Percentiles rank a stretch among this genome's conserved stretches.
Conservation (phyloP, 148 eudicot species). For the Fallopia convolvulus region DNA sequence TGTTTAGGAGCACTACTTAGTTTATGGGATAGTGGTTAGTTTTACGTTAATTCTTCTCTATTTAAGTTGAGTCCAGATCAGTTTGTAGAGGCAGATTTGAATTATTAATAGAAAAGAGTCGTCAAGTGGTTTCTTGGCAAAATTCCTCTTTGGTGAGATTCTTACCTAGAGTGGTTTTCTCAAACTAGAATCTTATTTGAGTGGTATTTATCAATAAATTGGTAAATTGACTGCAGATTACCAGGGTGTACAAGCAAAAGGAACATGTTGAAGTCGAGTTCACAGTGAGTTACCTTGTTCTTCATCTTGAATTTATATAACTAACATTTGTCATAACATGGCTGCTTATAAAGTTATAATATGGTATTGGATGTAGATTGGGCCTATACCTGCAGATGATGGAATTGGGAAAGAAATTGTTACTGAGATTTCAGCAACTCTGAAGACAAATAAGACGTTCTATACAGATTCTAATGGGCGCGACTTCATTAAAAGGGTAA, state of each 20-base stretch:
- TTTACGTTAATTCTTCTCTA: too few relatives aligned
- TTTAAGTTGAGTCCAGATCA: too few relatives aligned
- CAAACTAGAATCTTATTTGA: too few relatives aligned
- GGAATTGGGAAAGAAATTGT: slow-evolving; percentile 62
- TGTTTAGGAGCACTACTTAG: too few relatives aligned
- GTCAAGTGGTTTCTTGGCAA: too few relatives aligned
- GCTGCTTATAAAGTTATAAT: slow-evolving; percentile 11
- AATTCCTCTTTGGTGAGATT: too few relatives aligned
- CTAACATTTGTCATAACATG: neutral
- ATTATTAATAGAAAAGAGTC: too few relatives aligned
- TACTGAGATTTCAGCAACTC: slow-evolving; percentile 41
- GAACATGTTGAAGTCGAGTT: slow-evolving; percentile 78
- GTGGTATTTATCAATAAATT: neutral
- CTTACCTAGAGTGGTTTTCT: too few relatives aligned
- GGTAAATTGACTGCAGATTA: slow-evolving; percentile 37
- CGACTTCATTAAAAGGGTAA: slow-evolving; percentile 70
- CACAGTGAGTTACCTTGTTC: slow-evolving; percentile 32
- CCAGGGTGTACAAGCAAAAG: slow-evolving; percentile 64
- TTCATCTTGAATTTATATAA: slow-evolving; percentile 7
- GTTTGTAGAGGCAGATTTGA: too few relatives aligned
- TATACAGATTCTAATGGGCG: slow-evolving; percentile 80
- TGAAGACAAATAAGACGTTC: slow-evolving; percentile 57
- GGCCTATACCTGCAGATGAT: slow-evolving; percentile 69
- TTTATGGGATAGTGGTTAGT: too few relatives aligned
- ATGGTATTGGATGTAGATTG: slow-evolving; percentile 36